These are phyloP conservation scores for Starmera quercuum DNA, from an alignment of 805 yeast species.

Conservation along the genomic window DNA sequence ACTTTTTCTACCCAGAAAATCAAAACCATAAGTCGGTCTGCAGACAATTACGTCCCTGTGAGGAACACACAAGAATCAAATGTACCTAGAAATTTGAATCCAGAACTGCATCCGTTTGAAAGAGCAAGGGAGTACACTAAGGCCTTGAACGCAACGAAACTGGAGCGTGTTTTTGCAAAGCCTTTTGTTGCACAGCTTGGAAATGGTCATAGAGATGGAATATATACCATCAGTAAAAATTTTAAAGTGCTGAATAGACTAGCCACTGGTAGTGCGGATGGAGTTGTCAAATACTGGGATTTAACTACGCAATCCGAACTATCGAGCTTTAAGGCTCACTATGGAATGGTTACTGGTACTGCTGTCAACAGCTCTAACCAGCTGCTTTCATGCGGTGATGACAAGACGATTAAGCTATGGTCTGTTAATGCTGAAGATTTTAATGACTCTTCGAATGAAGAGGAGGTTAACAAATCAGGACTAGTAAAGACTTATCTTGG, in stretches of 20 bases:
- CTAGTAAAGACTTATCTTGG: slow-evolving; percentile 75
- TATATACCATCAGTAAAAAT: slow-evolving; percentile 80
- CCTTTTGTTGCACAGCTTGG: slow-evolving; percentile 96
- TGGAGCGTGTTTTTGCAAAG: slow-evolving; percentile 95
- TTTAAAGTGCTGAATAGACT: slow-evolving; percentile 59
- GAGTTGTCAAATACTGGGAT: slow-evolving; percentile 92
- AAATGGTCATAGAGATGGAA: slow-evolving; percentile 91
- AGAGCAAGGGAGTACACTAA: slow-evolving; percentile 94
- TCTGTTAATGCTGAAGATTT: slow-evolving; percentile 55
- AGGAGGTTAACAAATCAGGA: slow-evolving; percentile 36
- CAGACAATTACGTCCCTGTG: slow-evolving; percentile 90
- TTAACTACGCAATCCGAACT: slow-evolving; percentile 69
- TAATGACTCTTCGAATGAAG: slow-evolving; percentile 23
- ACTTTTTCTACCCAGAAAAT: slow-evolving; percentile 12
- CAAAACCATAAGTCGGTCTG: slow-evolving; percentile 44
- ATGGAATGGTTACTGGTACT: slow-evolving; percentile 83
- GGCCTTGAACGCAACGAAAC: slow-evolving; percentile 89
- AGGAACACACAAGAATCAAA: slow-evolving; percentile 83
- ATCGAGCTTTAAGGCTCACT: slow-evolving; percentile 79
- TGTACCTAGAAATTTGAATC: slow-evolving; percentile 82
- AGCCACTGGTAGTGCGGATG: slow-evolving; percentile 95
- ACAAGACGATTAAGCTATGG: slow-evolving; percentile 87
- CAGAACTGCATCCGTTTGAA: slow-evolving; percentile 94
- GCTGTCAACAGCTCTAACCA: slow-evolving; percentile 48
- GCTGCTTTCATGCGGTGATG: slow-evolving; percentile 83